Base-by-base conservation (phyloP, 768 basidiomycete genomes). In the Pisolithus microcarpus region DNA sequence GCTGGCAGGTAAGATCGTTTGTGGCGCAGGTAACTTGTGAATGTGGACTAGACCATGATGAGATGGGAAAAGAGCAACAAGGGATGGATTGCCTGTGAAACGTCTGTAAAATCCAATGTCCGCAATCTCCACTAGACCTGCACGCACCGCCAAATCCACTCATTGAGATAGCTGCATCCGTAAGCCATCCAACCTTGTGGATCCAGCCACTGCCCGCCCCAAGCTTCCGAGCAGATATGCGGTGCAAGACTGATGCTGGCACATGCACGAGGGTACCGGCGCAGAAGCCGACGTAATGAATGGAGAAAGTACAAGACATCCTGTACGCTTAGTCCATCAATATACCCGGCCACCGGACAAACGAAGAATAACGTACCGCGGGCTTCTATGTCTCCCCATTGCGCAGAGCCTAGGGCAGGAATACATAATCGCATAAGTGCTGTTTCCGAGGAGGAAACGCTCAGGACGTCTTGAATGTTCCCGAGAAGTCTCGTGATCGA, bases 31-130 rank as follows among this genome's bases (percentile, higher is more conserved):
- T 19, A 95, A 74, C 5, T 78, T 73, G 57, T 87, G 83, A 26
- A 94, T 78, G 43, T 82, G 80, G 18, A 97, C 73, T 47, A 95
- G 70, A 10, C 96, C 96, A 65, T 95, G 88, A 62, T 93, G 85
- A 9, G 82, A 78, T 30, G 92, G 87, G 67, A 94, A 97, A 44
- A 80, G 70, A 2, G 76, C 68, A 7, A 79, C 71, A 21, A 96
- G 73, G 13, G 82, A 77, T n/a, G 91, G 87, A 60, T 95, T 81
- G 24, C 77, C 91, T 93, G 63, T 8, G 5, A 48, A 28, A 52
- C 24, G 11, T 49, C 48, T 21, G 45, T 61, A 53, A 23, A 60
- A 44, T 39, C 46, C 34, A 50, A 45, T 21, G 31, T 28, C 13
- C 13, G 54, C 42, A 42, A 44, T 36, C 24, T 43, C 10, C 36